phyloP scores from a whole-genome alignment of 306 rosid species.

The Senna tora region DNA sequence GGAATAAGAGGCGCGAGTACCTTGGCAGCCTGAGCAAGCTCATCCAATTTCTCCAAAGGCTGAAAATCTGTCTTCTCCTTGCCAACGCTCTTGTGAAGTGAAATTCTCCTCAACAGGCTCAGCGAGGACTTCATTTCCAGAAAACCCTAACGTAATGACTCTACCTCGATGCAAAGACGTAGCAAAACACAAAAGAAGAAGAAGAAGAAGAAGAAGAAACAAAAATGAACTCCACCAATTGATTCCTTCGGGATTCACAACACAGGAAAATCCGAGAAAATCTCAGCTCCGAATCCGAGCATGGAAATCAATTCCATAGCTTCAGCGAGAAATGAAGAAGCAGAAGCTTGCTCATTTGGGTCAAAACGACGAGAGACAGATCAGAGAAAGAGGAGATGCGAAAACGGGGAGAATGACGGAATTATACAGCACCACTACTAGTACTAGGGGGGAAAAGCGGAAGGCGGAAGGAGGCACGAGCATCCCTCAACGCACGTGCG shows the following conservation, averaged over 20 bases:
- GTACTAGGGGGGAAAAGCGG: background rate
- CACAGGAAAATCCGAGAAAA: background rate
- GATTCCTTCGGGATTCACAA: slow-evolving; percentile 2
- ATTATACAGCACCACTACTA: background rate
- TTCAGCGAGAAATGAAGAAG: slow-evolving; percentile 43
- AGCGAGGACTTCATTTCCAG: slow-evolving; percentile 70
- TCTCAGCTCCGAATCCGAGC: background rate
- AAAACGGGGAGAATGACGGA: slow-evolving; percentile 27
- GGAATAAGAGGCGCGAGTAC: slow-evolving; percentile 35
- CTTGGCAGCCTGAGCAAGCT: slow-evolving; percentile 73
- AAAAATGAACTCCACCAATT: background rate
- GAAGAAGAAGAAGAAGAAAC: no score
- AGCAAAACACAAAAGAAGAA: background rate
- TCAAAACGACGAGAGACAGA: slow-evolving; percentile 57
- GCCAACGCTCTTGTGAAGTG: slow-evolving; percentile 54
- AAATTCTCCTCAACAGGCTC: slow-evolving; percentile 58
- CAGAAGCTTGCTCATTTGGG: slow-evolving; percentile 31
- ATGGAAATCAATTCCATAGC: slow-evolving; percentile 26
- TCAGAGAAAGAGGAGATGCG: slow-evolving; percentile 27
- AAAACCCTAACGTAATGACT: slow-evolving; percentile 45
- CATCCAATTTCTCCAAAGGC: slow-evolving; percentile 61
- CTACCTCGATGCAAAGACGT: background rate
- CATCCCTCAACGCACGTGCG: slow-evolving; percentile 30
- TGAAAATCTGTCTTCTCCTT: slow-evolving; percentile 61
- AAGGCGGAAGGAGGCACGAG: background rate